These are phyloP conservation scores for Podaxis sp. DNA, from an alignment of 768 basidiomycete genomes.

Conservation along the genomic window DNA sequence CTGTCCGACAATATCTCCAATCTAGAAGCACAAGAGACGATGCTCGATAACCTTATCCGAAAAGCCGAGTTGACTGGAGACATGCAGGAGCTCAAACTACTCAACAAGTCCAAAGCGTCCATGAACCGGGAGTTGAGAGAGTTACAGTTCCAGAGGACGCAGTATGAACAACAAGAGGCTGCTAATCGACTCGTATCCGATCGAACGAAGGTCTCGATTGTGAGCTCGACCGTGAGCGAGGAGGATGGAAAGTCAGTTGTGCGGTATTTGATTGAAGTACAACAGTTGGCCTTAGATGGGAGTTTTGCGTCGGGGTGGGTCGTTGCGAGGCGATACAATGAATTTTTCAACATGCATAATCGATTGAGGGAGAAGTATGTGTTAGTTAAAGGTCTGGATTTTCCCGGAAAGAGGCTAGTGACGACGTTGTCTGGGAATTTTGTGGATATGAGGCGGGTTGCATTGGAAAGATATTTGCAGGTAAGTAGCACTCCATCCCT, in stretches of 20 bases:
- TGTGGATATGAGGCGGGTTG: slow-evolving; percentile 73
- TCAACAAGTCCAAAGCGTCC: slow-evolving; percentile 77
- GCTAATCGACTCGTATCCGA: slow-evolving; percentile 84
- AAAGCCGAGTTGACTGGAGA: slow-evolving; percentile 95
- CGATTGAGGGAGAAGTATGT: slow-evolving; percentile 74
- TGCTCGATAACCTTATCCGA: slow-evolving; percentile 84
- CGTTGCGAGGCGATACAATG: slow-evolving; percentile 89
- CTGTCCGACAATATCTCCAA: slow-evolving; percentile 72
- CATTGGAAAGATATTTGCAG: slow-evolving; percentile 89
- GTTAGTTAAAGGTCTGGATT: slow-evolving; percentile 68
- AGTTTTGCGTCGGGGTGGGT: slow-evolving; percentile 87
- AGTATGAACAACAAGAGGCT: slow-evolving; percentile 93
- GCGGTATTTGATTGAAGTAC: slow-evolving; percentile 88
- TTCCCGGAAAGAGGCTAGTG: slow-evolving; percentile 92
- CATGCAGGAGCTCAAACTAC: slow-evolving; percentile 76
- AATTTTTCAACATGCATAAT: slow-evolving; percentile 88
- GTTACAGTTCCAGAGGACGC: slow-evolving; percentile 82
- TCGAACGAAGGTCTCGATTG: slow-evolving; percentile 80
- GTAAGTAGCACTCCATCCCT: slow-evolving; percentile 34
- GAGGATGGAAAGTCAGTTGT: slow-evolving; percentile 89
- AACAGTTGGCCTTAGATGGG: slow-evolving; percentile 79
- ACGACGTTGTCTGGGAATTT: slow-evolving; percentile 84
- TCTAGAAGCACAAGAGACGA: slow-evolving; percentile 74
- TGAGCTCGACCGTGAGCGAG: slow-evolving; percentile 76
- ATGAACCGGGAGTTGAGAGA: slow-evolving; percentile 82